Evolutionary conservation across 805 yeast species (phyloP).

Genomic region (Candida berthetii): DNA sequence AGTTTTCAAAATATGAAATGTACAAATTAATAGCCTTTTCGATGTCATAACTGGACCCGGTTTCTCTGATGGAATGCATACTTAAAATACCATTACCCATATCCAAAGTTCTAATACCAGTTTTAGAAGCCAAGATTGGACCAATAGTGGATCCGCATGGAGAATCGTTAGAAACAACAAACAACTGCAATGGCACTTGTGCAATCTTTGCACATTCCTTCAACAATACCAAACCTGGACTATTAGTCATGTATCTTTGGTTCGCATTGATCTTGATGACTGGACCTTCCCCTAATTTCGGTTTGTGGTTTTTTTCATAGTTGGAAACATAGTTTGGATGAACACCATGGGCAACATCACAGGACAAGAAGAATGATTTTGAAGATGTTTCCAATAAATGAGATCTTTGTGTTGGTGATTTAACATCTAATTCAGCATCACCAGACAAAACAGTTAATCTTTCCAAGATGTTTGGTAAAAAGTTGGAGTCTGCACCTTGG

Average conservation of each 20-base stretch:
- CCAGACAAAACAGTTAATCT: slow-evolving; percentile 51
- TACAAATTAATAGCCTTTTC: slow-evolving; percentile 56
- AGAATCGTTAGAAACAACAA: slow-evolving; percentile 89
- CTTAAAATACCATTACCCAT: slow-evolving; percentile 88
- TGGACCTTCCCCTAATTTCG: slow-evolving; percentile 82
- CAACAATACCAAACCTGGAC: slow-evolving; percentile 78
- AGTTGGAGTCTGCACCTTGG: slow-evolving; percentile 94
- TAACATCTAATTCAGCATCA: slow-evolving; percentile 24
- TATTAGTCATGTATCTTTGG: slow-evolving; percentile 92
- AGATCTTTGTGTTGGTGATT: slow-evolving; percentile 24
- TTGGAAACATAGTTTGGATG: slow-evolving; percentile 83
- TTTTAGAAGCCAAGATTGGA: slow-evolving; percentile 81
- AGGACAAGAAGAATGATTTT: slow-evolving; percentile 81
- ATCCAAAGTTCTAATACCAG: slow-evolving; percentile 85
- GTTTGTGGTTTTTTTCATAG: slow-evolving; percentile 76
- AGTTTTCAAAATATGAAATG: slow-evolving; percentile 51
- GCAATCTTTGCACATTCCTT: slow-evolving; percentile 64
- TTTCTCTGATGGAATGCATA: slow-evolving; percentile 93
- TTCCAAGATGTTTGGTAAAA: slow-evolving; percentile 70
- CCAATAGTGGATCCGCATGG: slow-evolving; percentile 98
- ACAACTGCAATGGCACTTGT: slow-evolving; percentile 79
- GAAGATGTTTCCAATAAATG: slow-evolving; percentile 51
- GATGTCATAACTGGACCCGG: slow-evolving; percentile 77
- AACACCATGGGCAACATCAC: slow-evolving; percentile 96
- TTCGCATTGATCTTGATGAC: slow-evolving; percentile 92